A percentile compares a stretch with the other conserved stretches of the same genome.
These are phyloP conservation scores for Trichoderma guizhouense DNA, from an alignment of 2,329 filamentous ascomycete genomes.

Conservation along the genomic window DNA sequence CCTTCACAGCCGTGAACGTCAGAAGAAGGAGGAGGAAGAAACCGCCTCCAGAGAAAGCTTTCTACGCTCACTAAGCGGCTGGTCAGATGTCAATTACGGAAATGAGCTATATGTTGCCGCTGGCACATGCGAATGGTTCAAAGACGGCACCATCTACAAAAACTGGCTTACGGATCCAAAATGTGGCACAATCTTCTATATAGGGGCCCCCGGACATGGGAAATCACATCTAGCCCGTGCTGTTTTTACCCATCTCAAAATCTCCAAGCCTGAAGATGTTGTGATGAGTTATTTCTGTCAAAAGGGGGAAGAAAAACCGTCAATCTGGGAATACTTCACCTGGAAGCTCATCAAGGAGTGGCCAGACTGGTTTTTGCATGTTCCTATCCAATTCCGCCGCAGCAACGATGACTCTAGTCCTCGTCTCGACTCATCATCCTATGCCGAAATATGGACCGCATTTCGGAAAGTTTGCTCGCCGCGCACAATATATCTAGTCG, in stretches of 20 bases:
- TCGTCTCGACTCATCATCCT: constrained; percentile 14
- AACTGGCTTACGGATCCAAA: constrained; percentile 20
- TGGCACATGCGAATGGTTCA: constrained; percentile 25
- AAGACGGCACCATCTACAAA: constrained; percentile 16
- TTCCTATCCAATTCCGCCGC: constrained; percentile 19
- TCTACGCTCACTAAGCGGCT: constrained; percentile 21
- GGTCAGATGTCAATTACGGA: constrained; percentile 19
- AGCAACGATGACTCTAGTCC: constrained; percentile 1
- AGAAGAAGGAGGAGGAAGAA: constrained; percentile 1
- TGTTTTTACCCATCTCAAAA: constrained; percentile 21
- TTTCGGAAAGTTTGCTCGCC: constrained; percentile 9
- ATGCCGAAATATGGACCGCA: constrained; percentile 22
- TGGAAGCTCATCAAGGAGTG: constrained; percentile 20
- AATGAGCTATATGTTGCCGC: constrained; percentile 9
- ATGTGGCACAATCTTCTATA: constrained; percentile 19
- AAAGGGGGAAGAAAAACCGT: constrained; percentile 18
- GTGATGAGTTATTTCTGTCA: constrained; percentile 26
- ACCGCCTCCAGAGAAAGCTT: constrained; percentile 8
- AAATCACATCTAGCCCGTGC: constrained; percentile 26
- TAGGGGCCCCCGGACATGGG: constrained; percentile 21
- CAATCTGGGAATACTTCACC: constrained; percentile 25
- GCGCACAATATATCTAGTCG: constrained; percentile 22
- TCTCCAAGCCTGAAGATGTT: constrained; percentile 12
- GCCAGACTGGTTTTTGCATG: constrained; percentile 19
- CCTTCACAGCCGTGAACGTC: not conserved